Evolutionary conservation across 2,329 filamentous ascomycete genomes (phyloP).

Genomic region (Rhynchosporium graminicola): DNA sequence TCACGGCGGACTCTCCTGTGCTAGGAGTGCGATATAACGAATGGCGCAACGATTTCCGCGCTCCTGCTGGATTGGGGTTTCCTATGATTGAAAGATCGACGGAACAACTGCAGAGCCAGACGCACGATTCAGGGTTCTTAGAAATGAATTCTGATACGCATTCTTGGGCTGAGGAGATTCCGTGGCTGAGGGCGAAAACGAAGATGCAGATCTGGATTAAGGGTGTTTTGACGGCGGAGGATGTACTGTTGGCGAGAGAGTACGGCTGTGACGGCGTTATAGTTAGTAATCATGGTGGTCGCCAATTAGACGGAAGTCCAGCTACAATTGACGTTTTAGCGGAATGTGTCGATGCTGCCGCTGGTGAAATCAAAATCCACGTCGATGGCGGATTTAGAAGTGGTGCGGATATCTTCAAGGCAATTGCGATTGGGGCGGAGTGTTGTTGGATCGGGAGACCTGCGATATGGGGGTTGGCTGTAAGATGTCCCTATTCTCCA

Average conservation of each 20-base stretch:
- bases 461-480: conserved; percentile 59
- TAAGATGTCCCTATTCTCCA: conserved; percentile 1
- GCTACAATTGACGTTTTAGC: conserved; percentile 37
- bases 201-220: conserved; percentile 51
- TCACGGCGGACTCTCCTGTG: conserved; percentile 34
- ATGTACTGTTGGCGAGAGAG: conserved; percentile 61
- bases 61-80: conserved; percentile 42
- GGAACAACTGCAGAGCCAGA: conserved; percentile 24
- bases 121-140: conserved; percentile 34
- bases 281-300: conserved; percentile 57
- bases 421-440: conserved; percentile 61
- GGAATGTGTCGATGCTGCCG: conserved; percentile 33
- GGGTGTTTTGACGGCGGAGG: conserved; percentile 56
- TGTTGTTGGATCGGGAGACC: conserved; percentile 62
- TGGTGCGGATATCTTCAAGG: conserved; percentile 60
- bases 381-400: conserved; percentile 60
- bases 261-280: conserved; percentile 59
- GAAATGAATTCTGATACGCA: conserved; percentile 38
- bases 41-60: conserved; percentile 45
- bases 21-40: conserved; percentile 28
- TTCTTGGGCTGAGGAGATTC: conserved; percentile 52
- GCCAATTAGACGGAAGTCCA: conserved; percentile 58
- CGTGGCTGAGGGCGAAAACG: conserved; percentile 52
- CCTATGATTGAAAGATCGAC: conserved; percentile 30
- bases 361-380: conserved; percentile 40